Percentiles rank a stretch among this genome's conserved stretches.
These are phyloP conservation scores for Aspergillus amoenus DNA, from an alignment of 2,329 filamentous ascomycete species.

Conservation along the genomic window DNA sequence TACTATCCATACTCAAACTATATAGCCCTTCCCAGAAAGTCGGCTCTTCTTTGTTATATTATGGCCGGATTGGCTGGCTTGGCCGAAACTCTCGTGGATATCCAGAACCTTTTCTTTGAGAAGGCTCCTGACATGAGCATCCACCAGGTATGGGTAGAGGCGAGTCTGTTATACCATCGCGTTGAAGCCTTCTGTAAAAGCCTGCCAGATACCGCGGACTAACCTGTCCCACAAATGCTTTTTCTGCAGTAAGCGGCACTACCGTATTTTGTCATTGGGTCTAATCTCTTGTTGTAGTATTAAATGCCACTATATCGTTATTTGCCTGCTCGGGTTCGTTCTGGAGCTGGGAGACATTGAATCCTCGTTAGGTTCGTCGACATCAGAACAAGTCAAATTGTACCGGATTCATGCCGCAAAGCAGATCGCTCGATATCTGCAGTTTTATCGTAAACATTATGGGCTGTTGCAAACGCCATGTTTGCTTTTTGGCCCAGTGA, in stretches of 20 bases:
- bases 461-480: conserved; percentile 30
- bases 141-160: conserved; percentile 19
- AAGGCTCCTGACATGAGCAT: conserved; percentile 15
- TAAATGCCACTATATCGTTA: conserved; percentile 28
- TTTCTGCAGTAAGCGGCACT: conserved; percentile 28
- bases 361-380: conserved; percentile 4
- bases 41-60: conserved; percentile 27
- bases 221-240: conserved; percentile 27
- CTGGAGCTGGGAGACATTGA: conserved; percentile 18
- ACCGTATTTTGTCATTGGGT: background rate
- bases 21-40: conserved; percentile 22
- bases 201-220: conserved; percentile 14
- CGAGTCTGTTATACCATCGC: conserved; percentile 18
- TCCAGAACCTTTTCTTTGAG: conserved; percentile 27
- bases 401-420: conserved; percentile 23
- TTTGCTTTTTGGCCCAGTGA: conserved; percentile 26
- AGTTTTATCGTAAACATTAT: conserved; percentile 27
- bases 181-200: conserved; percentile 23
- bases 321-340: conserved; percentile 25
- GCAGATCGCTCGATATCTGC: conserved; percentile 29
- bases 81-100: conserved; percentile 21
- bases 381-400: conserved; percentile 14
- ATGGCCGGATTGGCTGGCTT: conserved; percentile 23
- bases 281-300: conserved; percentile 25
- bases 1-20: conserved; percentile 36